Conservation (phyloP, 164 flowering plant species). For the Protea cynaroides region DNA sequence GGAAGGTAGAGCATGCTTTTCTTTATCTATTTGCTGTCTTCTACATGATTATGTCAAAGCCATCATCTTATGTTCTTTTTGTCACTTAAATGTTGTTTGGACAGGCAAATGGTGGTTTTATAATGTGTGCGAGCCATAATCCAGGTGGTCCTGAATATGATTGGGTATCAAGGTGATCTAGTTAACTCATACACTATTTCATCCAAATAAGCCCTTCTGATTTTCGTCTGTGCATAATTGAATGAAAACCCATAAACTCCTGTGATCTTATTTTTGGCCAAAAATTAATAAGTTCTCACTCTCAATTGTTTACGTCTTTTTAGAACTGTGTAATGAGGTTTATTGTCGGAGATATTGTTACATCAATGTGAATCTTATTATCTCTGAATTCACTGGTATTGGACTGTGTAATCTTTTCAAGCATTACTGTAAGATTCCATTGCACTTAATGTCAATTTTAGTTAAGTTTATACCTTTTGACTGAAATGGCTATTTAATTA, state of each 20-base stretch:
- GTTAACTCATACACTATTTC: neutral
- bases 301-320: neutral
- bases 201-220: constrained; percentile 1
- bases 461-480: neutral
- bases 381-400: neutral
- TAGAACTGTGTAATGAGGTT: neutral
- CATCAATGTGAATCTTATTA: neutral
- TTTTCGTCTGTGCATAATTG: neutral
- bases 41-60: neutral
- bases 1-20: constrained; percentile 44
- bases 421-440: neutral
- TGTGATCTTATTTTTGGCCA: neutral
- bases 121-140: constrained; percentile 99
- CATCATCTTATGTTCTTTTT: constrained; percentile 3
- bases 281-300: neutral
- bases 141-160: constrained; percentile 99
- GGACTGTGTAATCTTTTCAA: too few species aligned
- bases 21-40: constrained; percentile 2
- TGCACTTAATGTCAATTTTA: neutral
- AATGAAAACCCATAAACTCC: neutral
- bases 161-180: constrained; percentile 89
- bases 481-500: neutral
- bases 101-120: constrained; percentile 99
- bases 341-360: neutral
- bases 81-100: neutral